Percentiles rank a stretch among this genome's conserved stretches.
Conservation (phyloP, 306 rosid species). For the Adenanthera pavonina region DNA sequence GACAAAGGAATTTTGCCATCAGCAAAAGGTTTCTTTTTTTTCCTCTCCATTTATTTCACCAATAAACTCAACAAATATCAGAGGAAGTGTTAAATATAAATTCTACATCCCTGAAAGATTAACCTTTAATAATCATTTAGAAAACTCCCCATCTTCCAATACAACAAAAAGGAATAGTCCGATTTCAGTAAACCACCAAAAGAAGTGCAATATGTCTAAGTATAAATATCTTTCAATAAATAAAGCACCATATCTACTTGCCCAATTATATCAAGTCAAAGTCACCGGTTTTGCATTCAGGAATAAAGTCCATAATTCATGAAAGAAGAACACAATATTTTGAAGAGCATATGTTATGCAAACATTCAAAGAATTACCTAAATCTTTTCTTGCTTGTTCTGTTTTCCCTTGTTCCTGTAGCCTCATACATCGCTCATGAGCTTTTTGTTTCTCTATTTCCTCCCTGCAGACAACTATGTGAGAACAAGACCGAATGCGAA, state of each 20-base stretch:
- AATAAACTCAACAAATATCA: neutral
- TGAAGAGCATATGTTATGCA: neutral
- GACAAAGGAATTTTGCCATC: neutral
- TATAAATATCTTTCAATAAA: neutral
- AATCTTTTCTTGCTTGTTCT: conserved; percentile 70
- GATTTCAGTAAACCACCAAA: neutral
- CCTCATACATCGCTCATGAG: conserved; percentile 73
- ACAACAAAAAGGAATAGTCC: neutral
- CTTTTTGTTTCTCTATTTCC: conserved; percentile 69
- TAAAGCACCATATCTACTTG: neutral
- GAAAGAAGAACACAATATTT: neutral
- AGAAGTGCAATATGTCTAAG: neutral
- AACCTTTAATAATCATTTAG: neutral
- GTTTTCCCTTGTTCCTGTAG: conserved; percentile 81
- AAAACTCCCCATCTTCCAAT: neutral
- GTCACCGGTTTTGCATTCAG: neutral
- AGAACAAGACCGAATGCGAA: conserved; percentile 5
- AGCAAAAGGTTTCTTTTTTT: neutral
- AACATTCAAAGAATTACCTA: conserved; percentile 48
- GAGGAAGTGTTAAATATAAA: neutral
- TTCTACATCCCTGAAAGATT: neutral
- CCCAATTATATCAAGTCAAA: neutral
- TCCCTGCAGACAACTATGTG: conserved; percentile 52
- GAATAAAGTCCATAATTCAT: neutral
- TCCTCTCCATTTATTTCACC: neutral